These are phyloP conservation scores for Triadica sebifera DNA, from an alignment of 345 rosid genomes.

Conservation along the genomic window DNA sequence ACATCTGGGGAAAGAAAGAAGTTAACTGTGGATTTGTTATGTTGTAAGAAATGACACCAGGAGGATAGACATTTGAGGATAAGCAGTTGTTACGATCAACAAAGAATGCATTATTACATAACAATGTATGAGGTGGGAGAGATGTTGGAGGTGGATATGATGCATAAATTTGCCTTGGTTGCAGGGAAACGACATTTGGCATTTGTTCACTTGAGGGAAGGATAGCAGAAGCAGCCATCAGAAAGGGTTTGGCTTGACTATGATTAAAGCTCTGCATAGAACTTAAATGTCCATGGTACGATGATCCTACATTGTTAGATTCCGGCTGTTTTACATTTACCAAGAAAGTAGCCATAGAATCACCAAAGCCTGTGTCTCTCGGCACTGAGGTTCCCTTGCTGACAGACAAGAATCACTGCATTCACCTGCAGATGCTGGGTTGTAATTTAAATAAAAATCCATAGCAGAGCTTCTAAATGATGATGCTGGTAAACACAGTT, in stretches of 20 bases:
- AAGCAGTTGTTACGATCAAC: constrained; percentile 13
- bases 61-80: constrained; percentile 6
- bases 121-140: constrained; percentile 4
- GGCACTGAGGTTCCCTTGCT: background rate
- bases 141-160: background rate
- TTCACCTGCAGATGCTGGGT: constrained; percentile 10
- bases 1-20: background rate
- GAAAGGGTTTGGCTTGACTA: constrained; percentile 15
- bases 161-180: constrained; percentile 2
- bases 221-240: constrained; percentile 12
- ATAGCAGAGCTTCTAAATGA: background rate
- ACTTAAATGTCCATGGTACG: constrained; percentile 5
- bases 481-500: constrained; percentile 12
- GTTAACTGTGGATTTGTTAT: constrained; percentile 6
- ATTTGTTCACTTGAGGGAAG: constrained; percentile 13
- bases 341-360: constrained; percentile 2
- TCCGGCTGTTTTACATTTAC: constrained; percentile 7
- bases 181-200: constrained; percentile 10
- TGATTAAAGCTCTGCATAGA: constrained; percentile 13
- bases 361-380: constrained; percentile 4
- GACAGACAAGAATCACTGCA: background rate
- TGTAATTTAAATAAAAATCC: constrained; percentile 25
- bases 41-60: constrained; percentile 17
- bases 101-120: constrained; percentile 14
- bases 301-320: background rate